Conservation (phyloP, 768 basidiomycete genomes). For the Panellus pusillus region DNA sequence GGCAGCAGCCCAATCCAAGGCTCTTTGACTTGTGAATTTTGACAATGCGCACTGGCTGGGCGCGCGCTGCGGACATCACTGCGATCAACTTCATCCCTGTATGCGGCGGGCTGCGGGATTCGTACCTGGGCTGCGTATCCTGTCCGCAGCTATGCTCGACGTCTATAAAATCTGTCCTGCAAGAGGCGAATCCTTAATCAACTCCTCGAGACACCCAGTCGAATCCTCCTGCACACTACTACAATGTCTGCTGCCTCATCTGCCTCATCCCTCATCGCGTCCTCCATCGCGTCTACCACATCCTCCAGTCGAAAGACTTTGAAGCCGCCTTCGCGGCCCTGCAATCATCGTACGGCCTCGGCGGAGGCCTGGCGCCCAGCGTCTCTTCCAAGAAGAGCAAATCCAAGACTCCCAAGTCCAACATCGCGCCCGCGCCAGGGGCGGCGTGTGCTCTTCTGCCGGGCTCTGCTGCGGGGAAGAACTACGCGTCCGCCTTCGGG, state of each 20-base stretch:
- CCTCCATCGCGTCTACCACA: not conserved
- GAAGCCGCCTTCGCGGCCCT: slow-evolving; percentile 5
- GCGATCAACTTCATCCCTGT: too few species aligned
- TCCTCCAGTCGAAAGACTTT: slow-evolving; percentile 4
- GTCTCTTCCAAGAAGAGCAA: not conserved
- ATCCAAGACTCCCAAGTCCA: not conserved
- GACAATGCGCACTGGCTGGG: too few species aligned
- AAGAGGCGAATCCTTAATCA: too few species aligned
- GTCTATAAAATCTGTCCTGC: too few species aligned
- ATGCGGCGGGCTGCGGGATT: not conserved
- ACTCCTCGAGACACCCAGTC: too few species aligned
- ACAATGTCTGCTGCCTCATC: slow-evolving; percentile 1
- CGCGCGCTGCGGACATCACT: too few species aligned
- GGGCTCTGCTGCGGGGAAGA: not conserved
- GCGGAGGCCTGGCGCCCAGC: not conserved
- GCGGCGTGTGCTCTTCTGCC: not conserved
- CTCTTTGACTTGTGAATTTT: too few species aligned
- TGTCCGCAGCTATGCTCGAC: not conserved
- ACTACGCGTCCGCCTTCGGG: slow-evolving; percentile 10
- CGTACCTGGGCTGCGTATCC: not conserved
- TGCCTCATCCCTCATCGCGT: not conserved
- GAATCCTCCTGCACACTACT: too few species aligned
- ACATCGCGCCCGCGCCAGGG: too few species aligned
- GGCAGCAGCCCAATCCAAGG: too few species aligned
- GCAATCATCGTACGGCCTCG: slow-evolving; percentile 2